Evolutionary conservation across 2,329 filamentous ascomycete genomes (phyloP), one percentile per base, ranked within the genome.

Genomic region (Colletotrichum lini): DNA sequence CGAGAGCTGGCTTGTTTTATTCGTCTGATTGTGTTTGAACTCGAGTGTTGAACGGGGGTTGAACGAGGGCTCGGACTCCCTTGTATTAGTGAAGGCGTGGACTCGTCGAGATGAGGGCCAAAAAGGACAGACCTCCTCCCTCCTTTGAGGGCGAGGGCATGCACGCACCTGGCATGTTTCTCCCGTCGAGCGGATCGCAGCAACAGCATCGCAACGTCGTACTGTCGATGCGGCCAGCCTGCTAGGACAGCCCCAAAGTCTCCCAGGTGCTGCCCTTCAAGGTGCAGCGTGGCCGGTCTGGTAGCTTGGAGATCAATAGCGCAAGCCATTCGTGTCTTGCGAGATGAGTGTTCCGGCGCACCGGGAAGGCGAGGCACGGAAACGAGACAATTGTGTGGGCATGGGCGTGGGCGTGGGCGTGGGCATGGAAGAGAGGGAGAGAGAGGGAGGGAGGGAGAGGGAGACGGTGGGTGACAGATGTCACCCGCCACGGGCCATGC

Each of bases 1-100:
- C 26, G 67, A 57, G 50, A 56, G 52, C 62, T n/a, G 67, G 21
- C 21, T 35, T 54, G n/a, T 44, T 26, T 45, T 40, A 35, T 35
- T 21, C 63, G 50, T 66, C 63, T 45, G 63, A 56, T 59, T 53
- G 13, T 6, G 45, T 26, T 13, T 12, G 5, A n/a, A 63, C 16
- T 30, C 30, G 45, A 16, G 35, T 18, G 42, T 35, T 21, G 7
- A n/a, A 63, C 16, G 60, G 40, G 47, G 57, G 42, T 47, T 23
- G 59, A 61, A 16, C 23, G 3, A 18, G 47, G 30, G 18, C 16
- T 58, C 54, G 38, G 35, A 26, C n/a, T 23, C 3, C 54, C 54
- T 8, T 9, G 30, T 35, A 35, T 10, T 35, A 8, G 26, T 26
- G 4, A 26, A 26, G 30, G 30, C 30, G 30, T 35, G 30, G 8